A percentile compares a stretch with the other conserved stretches of the same genome.
These are phyloP conservation scores for Sugiyamaella neomexicana DNA, from an alignment of 1,139 yeast species.

Conservation along the genomic window DNA sequence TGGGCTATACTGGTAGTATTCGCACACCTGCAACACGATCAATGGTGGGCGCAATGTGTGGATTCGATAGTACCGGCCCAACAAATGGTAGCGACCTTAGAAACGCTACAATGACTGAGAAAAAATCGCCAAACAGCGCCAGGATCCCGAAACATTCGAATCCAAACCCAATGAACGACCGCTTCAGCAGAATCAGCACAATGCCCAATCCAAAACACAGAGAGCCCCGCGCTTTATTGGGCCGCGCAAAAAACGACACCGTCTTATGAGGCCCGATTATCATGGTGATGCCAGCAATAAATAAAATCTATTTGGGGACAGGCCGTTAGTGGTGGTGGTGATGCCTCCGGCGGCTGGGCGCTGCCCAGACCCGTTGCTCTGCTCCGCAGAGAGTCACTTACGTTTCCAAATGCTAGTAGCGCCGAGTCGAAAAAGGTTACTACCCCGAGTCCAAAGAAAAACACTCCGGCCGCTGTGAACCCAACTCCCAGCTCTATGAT, in stretches of 20 bases:
- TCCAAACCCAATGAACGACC: constrained; percentile 81
- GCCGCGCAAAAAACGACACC: constrained; percentile 78
- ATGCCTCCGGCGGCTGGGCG: background rate
- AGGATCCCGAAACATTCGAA: constrained; percentile 85
- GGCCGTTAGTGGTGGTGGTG: background rate
- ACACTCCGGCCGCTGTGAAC: constrained; percentile 79
- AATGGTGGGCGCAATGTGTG: constrained; percentile 71
- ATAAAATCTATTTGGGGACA: constrained; percentile 48
- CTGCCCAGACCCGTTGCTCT: background rate
- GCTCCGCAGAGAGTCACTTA: constrained; percentile 30
- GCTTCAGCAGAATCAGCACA: constrained; percentile 66
- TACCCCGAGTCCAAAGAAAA: constrained; percentile 79
- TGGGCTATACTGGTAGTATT: constrained; percentile 57
- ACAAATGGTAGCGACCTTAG: constrained; percentile 83
- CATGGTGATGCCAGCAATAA: constrained; percentile 76
- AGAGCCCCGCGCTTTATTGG: constrained; percentile 83
- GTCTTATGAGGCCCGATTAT: constrained; percentile 91
- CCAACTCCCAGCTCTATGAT: constrained; percentile 84
- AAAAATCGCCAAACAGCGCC: constrained; percentile 87
- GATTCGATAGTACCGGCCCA: constrained; percentile 83
- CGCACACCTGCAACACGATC: constrained; percentile 65
- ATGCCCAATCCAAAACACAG: constrained; percentile 77
- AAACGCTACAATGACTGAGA: constrained; percentile 87
- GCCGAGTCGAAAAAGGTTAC: constrained; percentile 88
- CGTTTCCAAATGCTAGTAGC: constrained; percentile 84